Percentiles rank a stretch among this genome's conserved stretches.
Conservation (phyloP, 23 red algal species). For the Cyanidiococcus yangmingshanensis region DNA sequence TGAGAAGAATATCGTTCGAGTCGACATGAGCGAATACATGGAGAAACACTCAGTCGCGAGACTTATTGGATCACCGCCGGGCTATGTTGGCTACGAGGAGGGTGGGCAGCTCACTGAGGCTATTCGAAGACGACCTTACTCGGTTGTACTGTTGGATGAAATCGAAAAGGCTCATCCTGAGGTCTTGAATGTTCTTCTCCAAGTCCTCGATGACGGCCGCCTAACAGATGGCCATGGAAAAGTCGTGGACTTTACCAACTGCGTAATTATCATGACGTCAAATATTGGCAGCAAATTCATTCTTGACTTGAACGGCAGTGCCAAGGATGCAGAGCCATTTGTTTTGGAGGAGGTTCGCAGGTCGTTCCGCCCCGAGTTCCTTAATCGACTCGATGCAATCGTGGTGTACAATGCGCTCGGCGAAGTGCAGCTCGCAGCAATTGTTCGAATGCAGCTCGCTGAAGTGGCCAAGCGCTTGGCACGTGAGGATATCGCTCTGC, state of each 20-base stretch:
- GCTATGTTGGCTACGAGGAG: conserved; percentile 44
- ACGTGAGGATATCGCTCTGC: conserved; percentile 24
- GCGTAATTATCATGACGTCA: conserved; percentile 31
- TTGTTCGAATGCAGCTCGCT: conserved; percentile 32
- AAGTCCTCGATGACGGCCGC: conserved; percentile 41
- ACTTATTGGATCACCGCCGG: conserved; percentile 41
- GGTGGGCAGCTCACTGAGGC: conserved; percentile 50
- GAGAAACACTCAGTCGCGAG: conserved; percentile 38
- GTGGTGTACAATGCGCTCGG: conserved; percentile 34
- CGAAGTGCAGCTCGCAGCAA: conserved; percentile 19
- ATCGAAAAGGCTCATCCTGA: conserved; percentile 48
- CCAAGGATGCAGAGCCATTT: conserved; percentile 1
- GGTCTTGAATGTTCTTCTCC: conserved; percentile 40
- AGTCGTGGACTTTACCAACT: conserved; percentile 35
- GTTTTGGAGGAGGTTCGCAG: conserved; percentile 32
- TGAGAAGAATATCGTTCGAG: conserved; percentile 42
- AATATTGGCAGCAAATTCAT: conserved; percentile 29
- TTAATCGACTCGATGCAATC: conserved; percentile 39
- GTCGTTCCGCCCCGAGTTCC: conserved; percentile 39
- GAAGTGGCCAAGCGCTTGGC: conserved; percentile 23
- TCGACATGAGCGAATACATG: conserved; percentile 43
- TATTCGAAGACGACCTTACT: conserved; percentile 34
- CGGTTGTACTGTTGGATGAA: conserved; percentile 38
- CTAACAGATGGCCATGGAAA: conserved; percentile 38
- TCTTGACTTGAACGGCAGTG: background rate